These are phyloP conservation scores for Byssothecium circinans DNA, from an alignment of 2,329 filamentous ascomycete genomes.

Conservation along the genomic window DNA sequence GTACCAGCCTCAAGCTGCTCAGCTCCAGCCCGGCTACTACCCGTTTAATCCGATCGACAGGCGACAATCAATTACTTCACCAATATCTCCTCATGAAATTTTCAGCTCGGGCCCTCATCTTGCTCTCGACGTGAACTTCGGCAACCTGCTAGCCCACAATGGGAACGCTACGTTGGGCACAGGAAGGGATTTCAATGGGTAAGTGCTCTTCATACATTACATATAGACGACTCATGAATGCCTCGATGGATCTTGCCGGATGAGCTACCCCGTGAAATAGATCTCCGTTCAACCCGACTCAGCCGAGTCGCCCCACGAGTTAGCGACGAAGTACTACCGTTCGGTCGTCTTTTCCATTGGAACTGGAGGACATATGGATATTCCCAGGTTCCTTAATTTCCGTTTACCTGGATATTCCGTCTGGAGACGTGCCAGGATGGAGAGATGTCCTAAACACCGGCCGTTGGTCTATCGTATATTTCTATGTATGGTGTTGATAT, in stretches of 20 bases:
- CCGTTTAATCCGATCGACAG: slow-evolving; percentile 11
- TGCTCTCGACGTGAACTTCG: slow-evolving; percentile 1
- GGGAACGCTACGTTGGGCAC: neutral
- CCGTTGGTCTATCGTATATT: neutral
- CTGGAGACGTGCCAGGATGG: neutral
- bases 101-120: slow-evolving; percentile 1
- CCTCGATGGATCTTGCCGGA: neutral
- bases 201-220: slow-evolving; percentile 13
- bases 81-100: slow-evolving; percentile 17
- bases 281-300: neutral
- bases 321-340: too few species aligned
- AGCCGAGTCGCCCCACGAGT: slow-evolving; percentile 1
- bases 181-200: slow-evolving; percentile 6
- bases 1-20: slow-evolving; percentile 20
- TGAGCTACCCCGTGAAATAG: neutral
- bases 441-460: neutral
- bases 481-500: too few species aligned
- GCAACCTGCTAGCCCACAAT: slow-evolving; percentile 1
- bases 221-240: slow-evolving; percentile 1
- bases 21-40: slow-evolving; percentile 3
- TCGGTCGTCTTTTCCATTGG: too few species aligned
- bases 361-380: too few species aligned
- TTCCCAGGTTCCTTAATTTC: too few species aligned
- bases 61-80: slow-evolving; percentile 12
- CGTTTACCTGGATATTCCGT: too few species aligned